Base-by-base conservation (phyloP, 768 basidiomycete species). In the Suillus sp. region DNA sequence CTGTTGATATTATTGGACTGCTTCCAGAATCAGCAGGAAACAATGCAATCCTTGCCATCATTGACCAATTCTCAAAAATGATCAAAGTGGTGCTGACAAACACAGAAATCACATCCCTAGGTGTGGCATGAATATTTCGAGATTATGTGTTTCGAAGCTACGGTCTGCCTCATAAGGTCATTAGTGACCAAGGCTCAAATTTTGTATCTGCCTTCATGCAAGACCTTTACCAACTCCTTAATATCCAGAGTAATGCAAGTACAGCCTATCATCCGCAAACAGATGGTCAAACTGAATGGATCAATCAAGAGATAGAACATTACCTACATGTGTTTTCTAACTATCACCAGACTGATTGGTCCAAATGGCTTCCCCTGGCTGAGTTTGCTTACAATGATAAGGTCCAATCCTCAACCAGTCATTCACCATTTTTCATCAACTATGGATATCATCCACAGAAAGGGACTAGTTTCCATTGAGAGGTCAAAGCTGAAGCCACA, bases 211-310 rank as follows among this genome's bases (percentile, higher is more conserved):
- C 68, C 9, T 74, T 79, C 64, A 78, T 72, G 63, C 30, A 40
- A 16, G 71, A 71, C 1, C 61, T 82, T 0, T 69, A 70, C 42
- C 30, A 51, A 37, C 60, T 70, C 1, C 71, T 80, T 0, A 70
- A 74, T 0, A 78, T 82, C 51, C 54, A 79, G 40, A 60, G 59
- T 4, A 72, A 71, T 43, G 65, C 75, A 0, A 77, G 74, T 9
- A 82, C 82, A 0, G 81, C 80, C 1, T 82, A 75, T 59, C 81
- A 81, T 59, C 83, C 81, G 0, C 75, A 79, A 62, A 76, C 40
- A 2, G 43, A 81, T 62, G 77, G 81, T 0, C 77, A 79, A 56
- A 80, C 78, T 0, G 79, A 83, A 62, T 60, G 73, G 1, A 65
- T 75, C 11, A 81, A 83, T 62, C 66, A 70, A 62, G 67, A 72